Base-by-base conservation (phyloP, 2,329 filamentous ascomycete species). In the Lecanicillium sp. region DNA sequence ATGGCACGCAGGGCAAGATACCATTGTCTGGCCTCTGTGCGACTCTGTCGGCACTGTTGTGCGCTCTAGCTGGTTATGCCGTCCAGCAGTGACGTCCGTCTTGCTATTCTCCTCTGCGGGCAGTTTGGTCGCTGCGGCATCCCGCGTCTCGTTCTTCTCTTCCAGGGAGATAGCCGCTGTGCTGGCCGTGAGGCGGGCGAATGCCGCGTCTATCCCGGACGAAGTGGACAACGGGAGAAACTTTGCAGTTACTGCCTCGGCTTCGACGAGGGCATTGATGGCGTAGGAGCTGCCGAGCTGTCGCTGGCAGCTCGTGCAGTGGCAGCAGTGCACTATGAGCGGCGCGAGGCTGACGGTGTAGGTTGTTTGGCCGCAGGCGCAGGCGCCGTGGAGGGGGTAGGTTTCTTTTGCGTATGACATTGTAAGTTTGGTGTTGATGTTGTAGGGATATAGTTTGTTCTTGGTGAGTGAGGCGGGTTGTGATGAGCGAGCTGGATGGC, bases 281-380 rank as follows among this genome's bases (percentile, higher is more conserved):
- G 50, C 55, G 36, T 61, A 56, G 41, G 50, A 57, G 30, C 58
- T 55, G 43, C 68, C 66, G 13, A 59, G 62, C 48, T 69, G 64
- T 39, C 57, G 61, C 47, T 71, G 66, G 53, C 68, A 71, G 42
- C 53, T 51, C 17, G 61, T 64, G 54, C 68, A 71, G 51, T 68
- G 62, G 53, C 68, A 71, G 58, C 61, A 65, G 49, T 71, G 61
- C 25, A 64, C 58, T 37, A 64, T 44, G 30, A 71, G 51, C 15
- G 66, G 56, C n/a, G 81, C 62, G 3, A 81, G 61, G 49, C 77
- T 75, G 22, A 77, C 67, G 11, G 79, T 61, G 56, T 85, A 82
- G 55, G 81, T 83, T 46, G 82, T 68, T 51, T 83, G 77, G 12
- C 79, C 79, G 56, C 81, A 86, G 37, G 76, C 73, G 56, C 84